Evolutionary conservation across 2,329 filamentous ascomycete species (phyloP).

Genomic region (Aspergillus arachidicola): DNA sequence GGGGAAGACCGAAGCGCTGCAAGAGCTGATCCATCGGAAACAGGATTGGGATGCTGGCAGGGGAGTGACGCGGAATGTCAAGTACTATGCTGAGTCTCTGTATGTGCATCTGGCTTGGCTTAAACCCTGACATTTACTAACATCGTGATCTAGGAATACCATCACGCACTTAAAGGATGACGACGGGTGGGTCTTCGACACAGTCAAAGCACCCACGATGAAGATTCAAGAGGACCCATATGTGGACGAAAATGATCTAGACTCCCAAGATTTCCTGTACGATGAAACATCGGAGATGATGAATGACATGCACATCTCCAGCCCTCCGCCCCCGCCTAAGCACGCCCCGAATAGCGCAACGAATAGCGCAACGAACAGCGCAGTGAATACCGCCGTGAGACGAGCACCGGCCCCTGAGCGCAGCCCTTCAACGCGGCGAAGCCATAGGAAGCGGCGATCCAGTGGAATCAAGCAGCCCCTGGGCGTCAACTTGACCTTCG

Average conservation of each 20-base stretch:
- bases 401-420: slow-evolving; percentile 48
- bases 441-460: slow-evolving; percentile 45
- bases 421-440: slow-evolving; percentile 46
- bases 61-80: slow-evolving; percentile 68
- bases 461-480: slow-evolving; percentile 72
- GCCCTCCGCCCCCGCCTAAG: slow-evolving; percentile 50
- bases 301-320: slow-evolving; percentile 41
- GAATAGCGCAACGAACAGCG: slow-evolving; percentile 59
- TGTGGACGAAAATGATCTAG: slow-evolving; percentile 49
- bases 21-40: slow-evolving; percentile 80
- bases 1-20: slow-evolving; percentile 83
- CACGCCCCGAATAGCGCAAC: slow-evolving; percentile 49
- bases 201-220: slow-evolving; percentile 71
- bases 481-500: slow-evolving; percentile 88
- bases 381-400: slow-evolving; percentile 60
- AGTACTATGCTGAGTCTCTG: slow-evolving; percentile 94
- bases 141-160: slow-evolving; percentile 53
- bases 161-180: slow-evolving; percentile 64
- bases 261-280: slow-evolving; percentile 33
- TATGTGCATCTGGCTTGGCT: slow-evolving; percentile 36
- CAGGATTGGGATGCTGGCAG: slow-evolving; percentile 79
- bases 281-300: slow-evolving; percentile 44
- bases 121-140: slow-evolving; percentile 22
- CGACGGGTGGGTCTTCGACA: slow-evolving; percentile 96
- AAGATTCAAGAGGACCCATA: slow-evolving; percentile 60